phyloP scores from a whole-genome alignment of 345 rosid genomes.

The Gossypium rotundifolium region DNA sequence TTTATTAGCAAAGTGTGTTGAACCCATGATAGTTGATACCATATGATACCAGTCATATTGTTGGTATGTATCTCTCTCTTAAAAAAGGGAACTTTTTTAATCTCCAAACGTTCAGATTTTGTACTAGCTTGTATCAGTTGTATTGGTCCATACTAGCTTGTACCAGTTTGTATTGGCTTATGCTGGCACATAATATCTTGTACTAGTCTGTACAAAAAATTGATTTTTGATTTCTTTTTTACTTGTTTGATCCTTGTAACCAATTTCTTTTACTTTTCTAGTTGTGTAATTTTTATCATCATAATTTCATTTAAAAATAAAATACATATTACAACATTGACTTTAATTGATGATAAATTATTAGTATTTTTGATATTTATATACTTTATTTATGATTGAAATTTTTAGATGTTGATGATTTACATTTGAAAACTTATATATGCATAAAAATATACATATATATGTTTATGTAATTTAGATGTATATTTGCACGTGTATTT shows the following conservation, averaged over 20 bases:
- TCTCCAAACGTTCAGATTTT: neutral
- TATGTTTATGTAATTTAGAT: neutral
- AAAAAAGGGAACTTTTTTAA: neutral
- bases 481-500: neutral
- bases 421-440: neutral
- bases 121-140: neutral
- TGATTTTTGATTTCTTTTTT: neutral
- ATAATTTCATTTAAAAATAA: neutral
- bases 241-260: neutral
- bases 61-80: neutral
- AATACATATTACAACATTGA: neutral
- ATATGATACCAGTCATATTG: neutral
- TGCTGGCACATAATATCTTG: neutral
- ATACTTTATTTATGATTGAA: neutral
- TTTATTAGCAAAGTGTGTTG: neutral
- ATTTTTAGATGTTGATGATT: neutral
- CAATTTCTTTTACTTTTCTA: neutral
- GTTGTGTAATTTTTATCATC: neutral
- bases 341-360: neutral
- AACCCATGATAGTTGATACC: neutral
- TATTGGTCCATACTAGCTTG: neutral
- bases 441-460: neutral
- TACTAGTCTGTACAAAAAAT: neutral
- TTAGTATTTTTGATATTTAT: neutral
- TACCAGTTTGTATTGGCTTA: neutral